Evolutionary conservation across 768 basidiomycete genomes (phyloP), one percentile per base, ranked within the genome.

Genomic region (Rhodotorula toruloides): DNA sequence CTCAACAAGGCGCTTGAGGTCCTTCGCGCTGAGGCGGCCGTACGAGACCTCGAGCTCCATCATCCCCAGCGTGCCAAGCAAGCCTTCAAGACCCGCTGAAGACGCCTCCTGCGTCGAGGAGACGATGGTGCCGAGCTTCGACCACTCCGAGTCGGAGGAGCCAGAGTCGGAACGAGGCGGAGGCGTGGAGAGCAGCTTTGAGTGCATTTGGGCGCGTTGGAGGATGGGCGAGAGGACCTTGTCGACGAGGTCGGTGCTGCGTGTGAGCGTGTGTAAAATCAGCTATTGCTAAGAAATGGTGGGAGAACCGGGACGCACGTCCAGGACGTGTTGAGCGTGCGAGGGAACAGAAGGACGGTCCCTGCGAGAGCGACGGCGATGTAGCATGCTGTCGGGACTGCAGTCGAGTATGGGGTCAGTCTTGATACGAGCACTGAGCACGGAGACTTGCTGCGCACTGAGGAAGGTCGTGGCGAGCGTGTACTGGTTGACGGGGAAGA

Each of bases 331-430:
- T 81, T 80, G 57, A 84, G 76, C 0, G 82, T 80, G 69, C 82
- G 80, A 12, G 84, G 84, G 74, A 85, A 85, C 56, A 84, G 76
- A 58, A 84, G 72, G 13, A 82, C 58, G 16, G 81, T 80, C 6
- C 79, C 73, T 9, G 80, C 77, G n/a, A 82, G 36, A 0, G 79
- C 83, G 55, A 84, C 82, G n/a, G 77, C 84, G 49, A 81, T 75
- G 76, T 81, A 85, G 59, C 75, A 79, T 5, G 78, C 76, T 4
- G 82, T 77, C 0, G 84, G 82, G 21, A 81, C 80, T 39, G 82
- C 74, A 44, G 83, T 71, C 5, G 48, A 7, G 48, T 13, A 36
- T 63, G 65, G 4, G 1, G 52, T 63, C 25, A 36, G n/a, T 9
- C 3, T 4, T 66, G 19, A 37, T 53, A 22, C 7, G 22, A 29